Evolutionary conservation across 345 rosid genomes (phyloP).

Genomic region (Orychophragmus violaceus): DNA sequence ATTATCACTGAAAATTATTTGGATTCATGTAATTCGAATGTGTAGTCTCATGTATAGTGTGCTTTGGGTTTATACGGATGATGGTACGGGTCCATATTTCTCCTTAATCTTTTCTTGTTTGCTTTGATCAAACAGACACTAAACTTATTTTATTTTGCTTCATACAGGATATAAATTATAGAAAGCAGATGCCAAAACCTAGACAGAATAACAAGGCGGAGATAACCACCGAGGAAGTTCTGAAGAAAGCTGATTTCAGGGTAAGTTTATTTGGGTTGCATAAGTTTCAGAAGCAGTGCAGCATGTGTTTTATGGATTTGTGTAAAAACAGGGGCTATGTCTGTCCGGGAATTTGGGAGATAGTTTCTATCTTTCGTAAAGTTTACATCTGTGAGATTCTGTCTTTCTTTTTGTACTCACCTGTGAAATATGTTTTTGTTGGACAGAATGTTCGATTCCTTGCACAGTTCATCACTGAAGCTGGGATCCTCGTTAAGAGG

Average conservation of each 20-base stretch:
- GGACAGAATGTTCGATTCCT: slow-evolving; percentile 84
- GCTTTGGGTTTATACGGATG: not conserved
- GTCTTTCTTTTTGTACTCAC: not conserved
- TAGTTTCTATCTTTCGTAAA: too few species aligned
- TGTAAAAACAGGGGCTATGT: too few species aligned
- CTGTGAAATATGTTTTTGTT: slow-evolving; percentile 1
- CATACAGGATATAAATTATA: slow-evolving; percentile 57
- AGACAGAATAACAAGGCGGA: slow-evolving; percentile 32
- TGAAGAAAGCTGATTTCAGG: slow-evolving; percentile 73
- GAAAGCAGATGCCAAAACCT: slow-evolving; percentile 33
- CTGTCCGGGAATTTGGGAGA: slow-evolving; percentile 92
- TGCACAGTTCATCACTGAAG: slow-evolving; percentile 75
- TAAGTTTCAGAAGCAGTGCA: not conserved
- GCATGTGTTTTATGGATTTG: not conserved
- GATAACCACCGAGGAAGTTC: slow-evolving; percentile 58
- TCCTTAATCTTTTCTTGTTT: not conserved
- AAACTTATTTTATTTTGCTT: not conserved
- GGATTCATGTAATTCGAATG: not conserved
- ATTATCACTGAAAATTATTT: not conserved
- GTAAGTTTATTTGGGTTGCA: slow-evolving; percentile 37
- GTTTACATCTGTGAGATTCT: not conserved
- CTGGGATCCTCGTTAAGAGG: slow-evolving; percentile 80
- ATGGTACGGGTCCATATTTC: too few species aligned
- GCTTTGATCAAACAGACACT: not conserved
- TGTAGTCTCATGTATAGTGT: not conserved